These are phyloP conservation scores for Skeletonema grethae DNA, from an alignment of 108 stramenopile genomes.

Conservation along the genomic window DNA sequence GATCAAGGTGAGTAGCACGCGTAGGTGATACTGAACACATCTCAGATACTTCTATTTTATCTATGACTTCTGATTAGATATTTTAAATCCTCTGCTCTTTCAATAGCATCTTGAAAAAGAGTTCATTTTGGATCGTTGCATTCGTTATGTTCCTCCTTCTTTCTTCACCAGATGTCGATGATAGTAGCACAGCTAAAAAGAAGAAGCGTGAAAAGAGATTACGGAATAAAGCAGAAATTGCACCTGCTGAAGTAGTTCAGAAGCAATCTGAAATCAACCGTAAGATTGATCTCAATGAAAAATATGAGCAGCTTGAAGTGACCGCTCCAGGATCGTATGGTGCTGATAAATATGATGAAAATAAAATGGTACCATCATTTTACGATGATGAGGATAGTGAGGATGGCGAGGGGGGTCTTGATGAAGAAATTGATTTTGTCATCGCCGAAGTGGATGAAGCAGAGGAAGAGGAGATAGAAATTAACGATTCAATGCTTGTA, in stretches of 20 bases:
- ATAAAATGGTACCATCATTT: not conserved
- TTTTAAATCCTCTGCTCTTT: not conserved
- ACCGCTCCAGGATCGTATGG: not conserved
- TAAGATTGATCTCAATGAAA: slow-evolving; percentile 15
- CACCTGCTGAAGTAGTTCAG: slow-evolving; percentile 17
- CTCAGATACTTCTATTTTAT: not conserved
- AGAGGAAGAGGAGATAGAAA: slow-evolving; percentile 49
- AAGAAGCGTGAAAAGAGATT: slow-evolving; percentile 16
- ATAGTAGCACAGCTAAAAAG: slow-evolving; percentile 3
- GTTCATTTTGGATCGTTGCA: slow-evolving; percentile 14
- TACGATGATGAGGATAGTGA: slow-evolving; percentile 3
- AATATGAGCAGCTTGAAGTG: not conserved
- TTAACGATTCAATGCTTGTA: slow-evolving; percentile 38
- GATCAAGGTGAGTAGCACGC: not conserved
- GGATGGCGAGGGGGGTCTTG: slow-evolving; percentile 27
- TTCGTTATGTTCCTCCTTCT: slow-evolving; percentile 20
- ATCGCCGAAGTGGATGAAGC: slow-evolving; percentile 38
- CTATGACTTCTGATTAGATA: not conserved
- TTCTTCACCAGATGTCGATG: not conserved
- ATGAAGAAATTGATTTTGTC: slow-evolving; percentile 24
- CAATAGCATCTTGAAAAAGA: slow-evolving; percentile 14
- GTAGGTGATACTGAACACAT: not conserved
- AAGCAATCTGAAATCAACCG: slow-evolving; percentile 7
- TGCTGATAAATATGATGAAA: not conserved
- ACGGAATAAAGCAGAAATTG: slow-evolving; percentile 31